Evolutionary conservation across 1,284 basidiomycete genomes (phyloP).

Genomic region (Papiliotrema terrestris): DNA sequence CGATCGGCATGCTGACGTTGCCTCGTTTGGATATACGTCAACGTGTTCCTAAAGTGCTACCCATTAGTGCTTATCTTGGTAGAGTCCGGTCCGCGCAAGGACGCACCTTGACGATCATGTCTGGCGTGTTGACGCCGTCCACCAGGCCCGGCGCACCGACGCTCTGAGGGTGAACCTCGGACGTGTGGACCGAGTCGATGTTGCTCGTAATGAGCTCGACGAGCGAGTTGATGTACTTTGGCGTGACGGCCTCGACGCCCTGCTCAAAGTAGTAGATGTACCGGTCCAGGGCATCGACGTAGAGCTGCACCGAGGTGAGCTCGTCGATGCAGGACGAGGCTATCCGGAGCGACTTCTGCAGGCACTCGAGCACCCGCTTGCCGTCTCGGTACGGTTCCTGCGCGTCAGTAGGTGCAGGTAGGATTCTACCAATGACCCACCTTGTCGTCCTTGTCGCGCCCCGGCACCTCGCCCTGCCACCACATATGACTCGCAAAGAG

Average conservation of each 20-base stretch:
- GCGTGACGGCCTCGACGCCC: conserved; percentile 81
- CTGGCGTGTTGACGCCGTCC: conserved; percentile 83
- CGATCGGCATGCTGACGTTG: conserved; percentile 37
- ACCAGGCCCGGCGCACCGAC: conserved; percentile 62
- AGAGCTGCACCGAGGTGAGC: conserved; percentile 87
- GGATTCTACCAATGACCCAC: conserved; percentile 25
- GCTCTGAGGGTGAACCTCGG: conserved; percentile 67
- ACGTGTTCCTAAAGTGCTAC: conserved; percentile 84
- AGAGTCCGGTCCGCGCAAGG: too few relatives aligned
- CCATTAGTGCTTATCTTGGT: too few relatives aligned
- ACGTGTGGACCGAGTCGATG: conserved; percentile 79
- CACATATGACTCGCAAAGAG: conserved; percentile 89
- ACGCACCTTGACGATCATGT: conserved; percentile 64
- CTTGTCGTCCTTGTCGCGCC: conserved; percentile 52
- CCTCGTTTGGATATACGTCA: conserved; percentile 65
- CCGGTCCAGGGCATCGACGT: conserved; percentile 85
- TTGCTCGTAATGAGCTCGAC: conserved; percentile 88
- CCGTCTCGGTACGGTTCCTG: conserved; percentile 86
- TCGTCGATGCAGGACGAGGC: conserved; percentile 92
- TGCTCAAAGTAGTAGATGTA: conserved; percentile 93
- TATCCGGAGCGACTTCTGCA: conserved; percentile 89
- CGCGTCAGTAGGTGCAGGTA: not conserved
- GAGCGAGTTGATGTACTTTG: conserved; percentile 90
- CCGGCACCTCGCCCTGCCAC: conserved; percentile 74
- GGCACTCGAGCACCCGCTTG: conserved; percentile 89